Evolutionary conservation across 1,139 yeast genomes (phyloP), one percentile per base, ranked within the genome.

Genomic region (Lodderomyces elongisporus): DNA sequence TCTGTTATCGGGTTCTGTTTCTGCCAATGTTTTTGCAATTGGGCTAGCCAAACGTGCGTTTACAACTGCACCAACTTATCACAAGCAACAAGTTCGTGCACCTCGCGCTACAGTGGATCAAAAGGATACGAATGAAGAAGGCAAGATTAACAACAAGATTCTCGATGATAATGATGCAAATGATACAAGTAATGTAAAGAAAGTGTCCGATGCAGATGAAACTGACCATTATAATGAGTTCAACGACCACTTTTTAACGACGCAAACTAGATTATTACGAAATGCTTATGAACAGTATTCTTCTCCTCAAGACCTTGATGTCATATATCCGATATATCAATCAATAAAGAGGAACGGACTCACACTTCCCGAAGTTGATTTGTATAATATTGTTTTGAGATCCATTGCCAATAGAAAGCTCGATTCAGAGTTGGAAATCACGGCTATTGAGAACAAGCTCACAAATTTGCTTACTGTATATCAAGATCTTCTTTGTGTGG

Each of bases 391-490:
- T 4, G 63, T 68, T 3, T 52, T 68, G 36, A 37, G 42, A 18
- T 65, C 72, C n/a, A 52, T 68, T 2, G 39, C 52, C 1, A 27
- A 38, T 27, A 49, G 74, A 39, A 37, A 55, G 0, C 45, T 65
- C 28, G 65, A 66, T 30, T 30, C 33, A 4, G 55, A 51, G 8
- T 15, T 31, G 2, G 36, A 48, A 3, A 35, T 61, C 5, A 54
- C 49, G 20, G 54, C 58, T 14, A 54, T 62, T 12, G 74, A 68
- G 42, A 44, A 51, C 16, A 58, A 58, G 46, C 62, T 81, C 47
- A 80, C 85, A 3, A 74, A 69, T 35, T 52, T 82, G 39, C 58
- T 82, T 41, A 79, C 78, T 12, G 76, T 80, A 25, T 82, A 82
- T 51, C 84, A 81, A 35, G 88, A 80, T 47, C 57, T 80, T 46